A percentile compares a stretch with the other conserved stretches of the same genome.
Conservation (phyloP, 169 alveolate genomes). For the Eimeria falciformis region DNA sequence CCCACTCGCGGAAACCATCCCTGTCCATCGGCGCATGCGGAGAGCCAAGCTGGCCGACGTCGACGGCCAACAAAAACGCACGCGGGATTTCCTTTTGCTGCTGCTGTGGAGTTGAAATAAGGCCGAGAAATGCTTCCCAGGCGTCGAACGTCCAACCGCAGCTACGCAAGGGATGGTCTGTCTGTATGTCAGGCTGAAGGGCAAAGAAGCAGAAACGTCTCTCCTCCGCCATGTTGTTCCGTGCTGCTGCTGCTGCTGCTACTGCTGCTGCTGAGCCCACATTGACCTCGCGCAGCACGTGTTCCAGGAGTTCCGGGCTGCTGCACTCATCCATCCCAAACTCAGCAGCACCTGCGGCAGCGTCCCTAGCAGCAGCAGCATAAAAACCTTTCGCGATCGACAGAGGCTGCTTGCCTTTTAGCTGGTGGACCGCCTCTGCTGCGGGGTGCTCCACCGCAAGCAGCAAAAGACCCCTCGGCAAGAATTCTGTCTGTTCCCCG, state of each 20-base stretch:
- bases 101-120: not conserved
- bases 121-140: no score
- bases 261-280: slow-evolving; percentile 14
- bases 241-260: slow-evolving; percentile 40
- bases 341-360: slow-evolving; percentile 34
- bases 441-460: slow-evolving; percentile 61
- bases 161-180: no score
- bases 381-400: not conserved
- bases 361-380: slow-evolving; percentile 16
- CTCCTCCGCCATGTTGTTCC: not conserved
- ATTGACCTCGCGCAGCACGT: slow-evolving; percentile 30
- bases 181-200: no score
- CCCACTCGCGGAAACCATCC: slow-evolving; percentile 26
- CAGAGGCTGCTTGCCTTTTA: slow-evolving; percentile 10
- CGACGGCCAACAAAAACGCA: slow-evolving; percentile 21
- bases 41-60: slow-evolving; percentile 24
- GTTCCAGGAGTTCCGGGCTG: slow-evolving; percentile 35
- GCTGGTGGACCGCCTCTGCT: not conserved
- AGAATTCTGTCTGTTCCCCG: not conserved
- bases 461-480: slow-evolving; percentile 52
- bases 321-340: slow-evolving; percentile 59
- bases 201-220: not conserved
- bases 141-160: no score
- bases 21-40: not conserved
- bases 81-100: slow-evolving; percentile 7